These are phyloP conservation scores for Fusarium tjaetaba DNA, from an alignment of 2,329 filamentous ascomycete species.

Conservation along the genomic window DNA sequence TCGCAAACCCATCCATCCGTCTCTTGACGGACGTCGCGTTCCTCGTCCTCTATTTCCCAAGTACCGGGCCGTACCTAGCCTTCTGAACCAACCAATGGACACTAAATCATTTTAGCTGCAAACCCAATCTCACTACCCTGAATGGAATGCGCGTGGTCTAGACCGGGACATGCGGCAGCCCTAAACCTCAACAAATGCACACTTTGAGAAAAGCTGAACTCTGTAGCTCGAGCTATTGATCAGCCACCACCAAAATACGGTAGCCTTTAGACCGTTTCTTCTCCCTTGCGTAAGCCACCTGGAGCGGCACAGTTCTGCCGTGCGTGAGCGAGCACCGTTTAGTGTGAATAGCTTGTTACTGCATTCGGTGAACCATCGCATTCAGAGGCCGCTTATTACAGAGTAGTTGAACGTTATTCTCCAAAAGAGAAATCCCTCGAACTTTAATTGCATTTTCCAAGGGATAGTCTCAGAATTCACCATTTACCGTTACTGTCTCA, in stretches of 20 bases:
- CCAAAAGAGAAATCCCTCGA: neutral
- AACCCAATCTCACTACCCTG: neutral
- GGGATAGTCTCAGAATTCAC: neutral
- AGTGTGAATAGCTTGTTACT: neutral
- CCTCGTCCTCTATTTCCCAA: neutral
- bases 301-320: neutral
- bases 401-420: neutral
- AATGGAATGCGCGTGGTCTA: neutral
- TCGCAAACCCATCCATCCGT: neutral
- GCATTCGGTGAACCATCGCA: neutral
- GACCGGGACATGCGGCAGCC: conserved; percentile 1
- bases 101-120: neutral
- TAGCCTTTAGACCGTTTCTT: neutral
- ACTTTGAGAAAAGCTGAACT: neutral
- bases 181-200: neutral
- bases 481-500: neutral
- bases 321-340: neutral
- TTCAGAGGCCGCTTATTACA: neutral
- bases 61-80: conserved; percentile 19
- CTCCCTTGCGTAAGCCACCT: neutral
- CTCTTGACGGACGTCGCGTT: neutral
- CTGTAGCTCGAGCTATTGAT: conserved; percentile 1
- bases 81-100: neutral
- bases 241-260: neutral
- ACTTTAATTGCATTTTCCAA: neutral